Percentiles rank a stretch among this genome's conserved stretches.
Evolutionary conservation across 2,329 filamentous ascomycete genomes (phyloP).

Genomic region (Ophiocordyceps polyrhachis-furcata): DNA sequence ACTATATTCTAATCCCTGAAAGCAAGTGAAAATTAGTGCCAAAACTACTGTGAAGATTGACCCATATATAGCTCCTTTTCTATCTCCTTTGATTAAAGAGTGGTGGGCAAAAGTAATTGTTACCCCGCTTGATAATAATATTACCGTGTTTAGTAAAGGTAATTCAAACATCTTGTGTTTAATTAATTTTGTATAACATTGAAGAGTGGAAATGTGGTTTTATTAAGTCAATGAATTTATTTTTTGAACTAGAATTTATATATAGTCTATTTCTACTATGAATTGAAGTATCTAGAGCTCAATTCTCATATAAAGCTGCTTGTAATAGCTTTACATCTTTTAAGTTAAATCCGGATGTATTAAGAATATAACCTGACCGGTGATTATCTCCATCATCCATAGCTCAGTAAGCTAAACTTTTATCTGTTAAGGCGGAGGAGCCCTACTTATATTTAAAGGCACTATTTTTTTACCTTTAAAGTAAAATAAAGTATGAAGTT

Average conservation of each 20-base stretch:
- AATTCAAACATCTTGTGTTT: background rate
- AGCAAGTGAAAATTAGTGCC: background rate
- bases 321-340: background rate
- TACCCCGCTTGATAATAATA: background rate
- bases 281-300: background rate
- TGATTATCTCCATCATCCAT: too few species aligned
- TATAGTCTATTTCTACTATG: background rate
- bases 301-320: background rate
- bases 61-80: background rate
- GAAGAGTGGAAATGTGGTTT: background rate
- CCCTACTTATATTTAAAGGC: background rate
- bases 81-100: background rate
- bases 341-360: background rate
- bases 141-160: background rate
- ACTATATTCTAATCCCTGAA: background rate
- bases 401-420: background rate
- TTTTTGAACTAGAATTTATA: background rate
- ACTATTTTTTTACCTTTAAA: background rate
- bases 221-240: background rate
- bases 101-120: background rate
- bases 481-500: background rate
- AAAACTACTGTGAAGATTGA: background rate
- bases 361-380: background rate
- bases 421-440: background rate
- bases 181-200: background rate